These are phyloP conservation scores for Delitschia confertaspora DNA, from an alignment of 495 filamentous ascomycete species.

Conservation along the genomic window DNA sequence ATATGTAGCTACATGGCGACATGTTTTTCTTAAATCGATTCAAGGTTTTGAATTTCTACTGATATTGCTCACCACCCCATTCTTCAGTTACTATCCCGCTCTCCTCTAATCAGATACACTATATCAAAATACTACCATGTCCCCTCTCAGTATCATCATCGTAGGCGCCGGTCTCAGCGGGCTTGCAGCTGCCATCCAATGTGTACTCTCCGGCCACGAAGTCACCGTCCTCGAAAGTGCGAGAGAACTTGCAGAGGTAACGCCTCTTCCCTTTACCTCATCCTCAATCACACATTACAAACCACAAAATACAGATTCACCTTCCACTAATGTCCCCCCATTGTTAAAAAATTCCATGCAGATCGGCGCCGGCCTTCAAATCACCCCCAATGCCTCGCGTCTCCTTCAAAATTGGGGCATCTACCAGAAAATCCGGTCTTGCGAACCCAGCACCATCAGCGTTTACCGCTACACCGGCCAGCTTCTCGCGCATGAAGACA, in stretches of 20 bases:
- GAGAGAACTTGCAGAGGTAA: constrained; percentile 12
- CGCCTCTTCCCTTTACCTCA: not conserved
- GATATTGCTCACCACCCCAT: no score
- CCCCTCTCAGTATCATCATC: constrained; percentile 44
- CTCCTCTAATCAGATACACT: no score
- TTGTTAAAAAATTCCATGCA: not conserved
- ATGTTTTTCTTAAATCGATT: no score
- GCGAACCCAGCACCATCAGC: not conserved
- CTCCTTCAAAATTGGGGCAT: constrained; percentile 29
- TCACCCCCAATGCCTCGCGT: constrained; percentile 31
- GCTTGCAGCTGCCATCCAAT: constrained; percentile 52
- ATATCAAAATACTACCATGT: no score
- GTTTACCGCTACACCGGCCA: constrained; percentile 1
- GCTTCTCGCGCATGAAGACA: not conserved
- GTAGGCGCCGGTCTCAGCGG: constrained; percentile 59
- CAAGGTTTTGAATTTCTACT: no score
- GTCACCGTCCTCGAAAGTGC: constrained; percentile 56
- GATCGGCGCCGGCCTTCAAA: constrained; percentile 32
- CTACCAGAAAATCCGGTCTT: no score
- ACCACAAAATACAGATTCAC: no score
- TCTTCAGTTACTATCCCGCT: no score
- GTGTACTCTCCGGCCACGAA: constrained; percentile 48
- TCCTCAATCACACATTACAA: no score
- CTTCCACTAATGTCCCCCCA: not conserved
- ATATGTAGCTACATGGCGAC: no score